These are phyloP conservation scores for Xylariaceae sp. DNA, from an alignment of 2,329 filamentous ascomycete genomes.

Conservation along the genomic window DNA sequence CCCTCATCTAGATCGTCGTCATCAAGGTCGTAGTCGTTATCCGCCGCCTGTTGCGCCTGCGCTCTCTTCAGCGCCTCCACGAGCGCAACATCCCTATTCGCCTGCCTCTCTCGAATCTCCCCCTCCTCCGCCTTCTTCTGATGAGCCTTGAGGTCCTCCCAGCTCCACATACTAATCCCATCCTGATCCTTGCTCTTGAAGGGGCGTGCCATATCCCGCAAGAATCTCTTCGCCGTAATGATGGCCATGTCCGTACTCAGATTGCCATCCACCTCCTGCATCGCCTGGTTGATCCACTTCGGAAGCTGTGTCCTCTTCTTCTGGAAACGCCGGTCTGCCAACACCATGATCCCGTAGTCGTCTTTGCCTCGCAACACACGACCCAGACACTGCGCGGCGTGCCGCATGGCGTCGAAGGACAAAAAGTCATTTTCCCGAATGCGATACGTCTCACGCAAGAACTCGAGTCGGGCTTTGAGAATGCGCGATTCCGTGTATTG, in stretches of 20 bases:
- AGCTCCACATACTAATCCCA: constrained; percentile 88
- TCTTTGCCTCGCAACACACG: constrained; percentile 95
- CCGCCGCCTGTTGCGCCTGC: constrained; percentile 24
- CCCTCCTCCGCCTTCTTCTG: constrained; percentile 73
- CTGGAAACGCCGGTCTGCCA: constrained; percentile 89
- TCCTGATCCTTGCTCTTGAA: constrained; percentile 82
- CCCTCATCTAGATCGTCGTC: constrained; percentile 53
- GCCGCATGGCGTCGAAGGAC: constrained; percentile 99
- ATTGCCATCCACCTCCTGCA: constrained; percentile 82
- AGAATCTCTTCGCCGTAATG: constrained; percentile 81
- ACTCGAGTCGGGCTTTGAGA: constrained; percentile 90
- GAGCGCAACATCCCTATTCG: constrained; percentile 38
- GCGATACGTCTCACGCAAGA: constrained; percentile 93
- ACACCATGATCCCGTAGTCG: constrained; percentile 99
- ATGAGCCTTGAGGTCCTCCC: constrained; percentile 73
- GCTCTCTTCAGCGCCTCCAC: constrained; percentile 27
- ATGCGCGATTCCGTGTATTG: constrained; percentile 99
- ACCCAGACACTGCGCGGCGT: constrained; percentile 92
- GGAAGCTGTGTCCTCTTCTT: constrained; percentile 89
- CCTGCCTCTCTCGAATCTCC: constrained; percentile 61
- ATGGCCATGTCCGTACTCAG: constrained; percentile 95
- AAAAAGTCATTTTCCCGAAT: constrained; percentile 97
- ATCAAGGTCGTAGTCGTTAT: constrained; percentile 50
- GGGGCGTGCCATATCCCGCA: constrained; percentile 88
- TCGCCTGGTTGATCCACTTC: constrained; percentile 91